phyloP scores from a whole-genome alignment of 2,329 filamentous ascomycete species.

The Botrytis cinerea region DNA sequence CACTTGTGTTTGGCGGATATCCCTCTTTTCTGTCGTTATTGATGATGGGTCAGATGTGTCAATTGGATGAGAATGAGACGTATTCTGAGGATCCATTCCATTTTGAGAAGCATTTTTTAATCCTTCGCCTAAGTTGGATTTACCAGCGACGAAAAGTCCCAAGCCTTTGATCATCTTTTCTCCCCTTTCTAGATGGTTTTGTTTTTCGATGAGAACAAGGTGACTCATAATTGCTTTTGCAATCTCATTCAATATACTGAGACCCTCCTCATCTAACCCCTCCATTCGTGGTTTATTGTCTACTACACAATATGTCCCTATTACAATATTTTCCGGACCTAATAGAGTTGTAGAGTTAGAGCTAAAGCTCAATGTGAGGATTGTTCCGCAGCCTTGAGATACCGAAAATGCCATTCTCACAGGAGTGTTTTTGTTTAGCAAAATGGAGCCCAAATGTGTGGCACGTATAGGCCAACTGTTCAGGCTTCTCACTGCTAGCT shows the following conservation, averaged over 20 bases:
- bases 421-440: background rate
- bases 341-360: background rate
- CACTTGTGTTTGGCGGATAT: background rate
- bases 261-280: slow-evolving; percentile 50
- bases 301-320: slow-evolving; percentile 62
- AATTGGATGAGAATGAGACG: background rate
- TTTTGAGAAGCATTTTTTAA: slow-evolving; percentile 21
- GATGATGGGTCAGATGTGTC: background rate
- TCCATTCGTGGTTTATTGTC: slow-evolving; percentile 54
- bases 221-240: slow-evolving; percentile 59
- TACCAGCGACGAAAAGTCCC: slow-evolving; percentile 54
- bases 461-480: background rate
- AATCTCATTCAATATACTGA: slow-evolving; percentile 57
- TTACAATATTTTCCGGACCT: slow-evolving; percentile 43
- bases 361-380: background rate
- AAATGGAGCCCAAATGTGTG: background rate
- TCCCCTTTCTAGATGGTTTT: slow-evolving; percentile 52
- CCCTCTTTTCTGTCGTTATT: background rate
- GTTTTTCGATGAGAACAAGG: slow-evolving; percentile 55
- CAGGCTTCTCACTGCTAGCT: background rate
- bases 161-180: slow-evolving; percentile 55
- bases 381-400: no score
- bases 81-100: background rate
- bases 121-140: slow-evolving; percentile 38
- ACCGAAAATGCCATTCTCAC: background rate